These are phyloP conservation scores for Platanthera guangdongensis DNA, from an alignment of 106 monocot species.

Conservation along the genomic window DNA sequence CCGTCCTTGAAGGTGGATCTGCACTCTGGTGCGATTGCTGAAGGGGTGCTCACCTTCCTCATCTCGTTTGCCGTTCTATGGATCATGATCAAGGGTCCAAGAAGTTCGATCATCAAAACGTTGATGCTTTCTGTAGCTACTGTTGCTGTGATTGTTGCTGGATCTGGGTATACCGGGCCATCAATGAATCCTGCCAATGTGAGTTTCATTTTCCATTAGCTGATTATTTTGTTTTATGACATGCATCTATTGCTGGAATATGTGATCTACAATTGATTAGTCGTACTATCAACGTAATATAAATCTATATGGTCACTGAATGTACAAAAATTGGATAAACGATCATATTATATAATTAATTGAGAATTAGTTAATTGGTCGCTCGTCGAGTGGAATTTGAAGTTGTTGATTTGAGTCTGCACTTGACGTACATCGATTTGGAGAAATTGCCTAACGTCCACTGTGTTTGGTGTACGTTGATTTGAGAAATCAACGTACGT, in stretches of 20 bases:
- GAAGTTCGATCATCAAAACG: slow-evolving; percentile 20
- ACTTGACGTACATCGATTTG: too few relatives aligned
- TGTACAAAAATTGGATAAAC: too few relatives aligned
- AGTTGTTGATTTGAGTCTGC: too few relatives aligned
- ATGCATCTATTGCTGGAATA: background rate
- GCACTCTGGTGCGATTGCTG: slow-evolving; percentile 33
- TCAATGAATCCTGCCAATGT: slow-evolving; percentile 61
- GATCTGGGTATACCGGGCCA: slow-evolving; percentile 42
- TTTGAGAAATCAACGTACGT: too few relatives aligned
- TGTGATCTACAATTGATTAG: background rate
- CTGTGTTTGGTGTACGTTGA: too few relatives aligned
- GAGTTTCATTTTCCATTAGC: slow-evolving; percentile 7
- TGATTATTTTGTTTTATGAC: background rate
- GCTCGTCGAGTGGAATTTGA: too few relatives aligned
- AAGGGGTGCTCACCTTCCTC: slow-evolving; percentile 41
- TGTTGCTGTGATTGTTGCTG: slow-evolving; percentile 26
- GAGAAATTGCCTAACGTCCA: too few relatives aligned
- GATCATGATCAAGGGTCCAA: slow-evolving; percentile 35
- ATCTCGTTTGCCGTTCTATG: slow-evolving; percentile 39
- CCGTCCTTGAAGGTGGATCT: slow-evolving; percentile 45
- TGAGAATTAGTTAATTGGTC: too few relatives aligned
- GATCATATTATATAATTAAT: background rate
- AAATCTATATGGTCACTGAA: too few relatives aligned
- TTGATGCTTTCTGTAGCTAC: slow-evolving; percentile 28
- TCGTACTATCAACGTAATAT: background rate